Evolutionary conservation across 129 eudicot genomes (phyloP).

Genomic region (Helianthus annuus): DNA sequence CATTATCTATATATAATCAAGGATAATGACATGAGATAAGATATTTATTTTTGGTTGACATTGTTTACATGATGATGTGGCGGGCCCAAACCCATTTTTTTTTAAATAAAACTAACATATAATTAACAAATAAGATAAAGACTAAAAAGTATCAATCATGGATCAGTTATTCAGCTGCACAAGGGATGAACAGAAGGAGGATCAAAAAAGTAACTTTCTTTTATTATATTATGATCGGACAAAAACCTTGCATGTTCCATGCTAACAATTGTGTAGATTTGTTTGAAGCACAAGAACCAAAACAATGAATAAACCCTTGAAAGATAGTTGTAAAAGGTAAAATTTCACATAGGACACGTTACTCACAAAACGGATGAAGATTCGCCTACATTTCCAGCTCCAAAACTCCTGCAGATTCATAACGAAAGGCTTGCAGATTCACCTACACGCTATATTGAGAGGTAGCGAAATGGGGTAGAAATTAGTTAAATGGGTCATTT

Average conservation of each 20-base stretch:
- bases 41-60: too few relatives aligned
- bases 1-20: too few relatives aligned
- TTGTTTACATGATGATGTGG: too few relatives aligned
- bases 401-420: background rate
- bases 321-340: background rate
- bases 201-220: background rate
- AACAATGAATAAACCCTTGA: constrained; percentile 17
- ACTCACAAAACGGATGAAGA: background rate
- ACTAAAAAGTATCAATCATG: background rate
- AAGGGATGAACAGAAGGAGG: background rate
- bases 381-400: background rate
- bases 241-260: constrained; percentile 15
- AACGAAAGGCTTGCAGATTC: background rate
- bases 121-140: background rate
- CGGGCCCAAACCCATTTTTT: too few relatives aligned
- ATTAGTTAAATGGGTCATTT: background rate
- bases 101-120: background rate
- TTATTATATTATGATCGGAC: background rate
- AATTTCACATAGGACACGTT: background rate
- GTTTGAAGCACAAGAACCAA: constrained; percentile 16
- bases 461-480: background rate
- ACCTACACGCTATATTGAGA: background rate
- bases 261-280: background rate
- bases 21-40: too few relatives aligned
- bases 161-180: background rate